Evolutionary conservation across 345 rosid species (phyloP).

Genomic region (Citrus inodora): DNA sequence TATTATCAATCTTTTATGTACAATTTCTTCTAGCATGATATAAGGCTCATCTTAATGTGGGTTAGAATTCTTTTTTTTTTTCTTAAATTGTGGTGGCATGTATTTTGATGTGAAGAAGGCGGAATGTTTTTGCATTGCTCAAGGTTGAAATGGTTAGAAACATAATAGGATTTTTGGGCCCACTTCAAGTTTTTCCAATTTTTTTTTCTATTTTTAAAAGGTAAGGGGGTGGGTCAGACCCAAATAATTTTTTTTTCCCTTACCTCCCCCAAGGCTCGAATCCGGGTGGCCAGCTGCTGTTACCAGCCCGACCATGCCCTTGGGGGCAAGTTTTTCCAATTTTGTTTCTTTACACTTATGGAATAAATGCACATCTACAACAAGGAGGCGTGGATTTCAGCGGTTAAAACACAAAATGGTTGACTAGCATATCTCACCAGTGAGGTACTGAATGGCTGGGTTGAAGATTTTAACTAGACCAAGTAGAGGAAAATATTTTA

Average conservation of each 20-base stretch:
- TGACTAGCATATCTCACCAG: not conserved
- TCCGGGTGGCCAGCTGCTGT: no score
- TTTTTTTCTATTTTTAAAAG: not conserved
- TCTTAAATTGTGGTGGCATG: not conserved
- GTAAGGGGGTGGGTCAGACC: no score
- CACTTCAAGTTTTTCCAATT: not conserved
- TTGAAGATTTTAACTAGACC: not conserved
- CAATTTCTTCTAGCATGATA: constrained; percentile 1
- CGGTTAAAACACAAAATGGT: not conserved
- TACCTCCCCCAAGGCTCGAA: no score
- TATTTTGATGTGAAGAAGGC: not conserved
- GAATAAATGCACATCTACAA: not conserved
- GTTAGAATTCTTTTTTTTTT: not conserved
- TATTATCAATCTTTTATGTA: not conserved
- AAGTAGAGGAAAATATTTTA: not conserved
- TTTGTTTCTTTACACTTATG: not conserved
- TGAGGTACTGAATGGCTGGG: not conserved
- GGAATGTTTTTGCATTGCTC: not conserved
- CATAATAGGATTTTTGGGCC: not conserved
- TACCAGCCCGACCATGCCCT: no score
- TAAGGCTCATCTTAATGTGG: not conserved
- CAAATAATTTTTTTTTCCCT: no score
- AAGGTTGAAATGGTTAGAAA: not conserved
- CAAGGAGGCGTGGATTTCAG: not conserved
- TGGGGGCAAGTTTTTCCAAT: not conserved